These are phyloP conservation scores for Baeospora myosura DNA, from an alignment of 1,284 basidiomycete species.

Conservation along the genomic window DNA sequence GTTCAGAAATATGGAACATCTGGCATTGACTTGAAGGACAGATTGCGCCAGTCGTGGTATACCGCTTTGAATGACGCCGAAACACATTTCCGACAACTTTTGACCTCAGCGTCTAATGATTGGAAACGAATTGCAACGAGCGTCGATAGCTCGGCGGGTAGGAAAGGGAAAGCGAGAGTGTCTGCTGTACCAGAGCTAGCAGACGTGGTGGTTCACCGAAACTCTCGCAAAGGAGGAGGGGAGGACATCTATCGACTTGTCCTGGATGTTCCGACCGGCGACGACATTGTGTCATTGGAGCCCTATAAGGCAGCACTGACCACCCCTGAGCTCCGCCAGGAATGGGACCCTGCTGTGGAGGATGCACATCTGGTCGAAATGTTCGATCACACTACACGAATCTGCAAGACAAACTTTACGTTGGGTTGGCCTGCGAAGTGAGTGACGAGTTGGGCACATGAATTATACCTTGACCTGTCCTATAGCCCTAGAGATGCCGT, in stretches of 20 bases:
- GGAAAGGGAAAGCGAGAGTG: conserved; percentile 55
- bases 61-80: conserved; percentile 65
- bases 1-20: conserved; percentile 2
- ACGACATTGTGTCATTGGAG: conserved; percentile 62
- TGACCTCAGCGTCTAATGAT: conserved; percentile 55
- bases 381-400: conserved; percentile 79
- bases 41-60: conserved; percentile 71
- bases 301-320: conserved; percentile 78
- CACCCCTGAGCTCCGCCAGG: conserved; percentile 79
- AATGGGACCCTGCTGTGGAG: conserved; percentile 89
- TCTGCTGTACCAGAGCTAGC: conserved; percentile 47
- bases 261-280: conserved; percentile 65
- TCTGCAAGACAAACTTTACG: conserved; percentile 85
- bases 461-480: conserved; percentile 14
- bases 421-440: conserved; percentile 96
- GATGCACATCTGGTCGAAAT: conserved; percentile 73
- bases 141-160: conserved; percentile 33
- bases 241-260: conserved; percentile 80
- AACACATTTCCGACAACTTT: conserved; percentile 58
- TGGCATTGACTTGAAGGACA: conserved; percentile 21
- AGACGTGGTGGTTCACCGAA: conserved; percentile 67
- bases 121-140: conserved; percentile 64
- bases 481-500: conserved; percentile 85
- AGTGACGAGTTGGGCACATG: no score
- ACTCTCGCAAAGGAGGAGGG: conserved; percentile 45